A percentile compares a stretch with the other conserved stretches of the same genome.
phyloP scores from a whole-genome alignment of 1,284 basidiomycete species.

The Schizophyllum commune region DNA sequence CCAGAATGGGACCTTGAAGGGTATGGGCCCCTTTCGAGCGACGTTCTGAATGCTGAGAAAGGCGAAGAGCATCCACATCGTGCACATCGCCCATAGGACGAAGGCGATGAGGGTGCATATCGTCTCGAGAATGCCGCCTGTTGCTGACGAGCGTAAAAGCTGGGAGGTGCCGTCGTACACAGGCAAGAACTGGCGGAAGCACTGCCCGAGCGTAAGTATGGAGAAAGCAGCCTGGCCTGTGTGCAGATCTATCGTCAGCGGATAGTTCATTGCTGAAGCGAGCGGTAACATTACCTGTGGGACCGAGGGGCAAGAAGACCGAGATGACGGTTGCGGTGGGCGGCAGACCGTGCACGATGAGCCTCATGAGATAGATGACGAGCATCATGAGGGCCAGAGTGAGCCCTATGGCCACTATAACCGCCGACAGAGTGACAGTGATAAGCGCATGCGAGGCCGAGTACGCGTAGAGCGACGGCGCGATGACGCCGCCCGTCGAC shows the following conservation, averaged over 20 bases:
- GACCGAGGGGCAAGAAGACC: slow-evolving; percentile 51
- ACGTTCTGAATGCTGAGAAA: slow-evolving; percentile 35
- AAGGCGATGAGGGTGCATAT: slow-evolving; percentile 40
- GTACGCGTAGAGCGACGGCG: slow-evolving; percentile 36
- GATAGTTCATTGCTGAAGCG: not conserved
- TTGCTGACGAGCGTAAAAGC: not conserved
- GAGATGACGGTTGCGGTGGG: slow-evolving; percentile 44
- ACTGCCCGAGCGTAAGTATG: slow-evolving; percentile 29
- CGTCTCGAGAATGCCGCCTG: slow-evolving; percentile 27
- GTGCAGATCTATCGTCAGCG: not conserved
- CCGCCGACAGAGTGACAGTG: slow-evolving; percentile 44
- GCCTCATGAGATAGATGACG: slow-evolving; percentile 39
- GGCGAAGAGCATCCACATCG: slow-evolving; percentile 46
- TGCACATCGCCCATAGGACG: slow-evolving; percentile 43
- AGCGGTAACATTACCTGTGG: slow-evolving; percentile 19
- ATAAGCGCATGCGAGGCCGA: slow-evolving; percentile 43
- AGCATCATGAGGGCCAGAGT: slow-evolving; percentile 49
- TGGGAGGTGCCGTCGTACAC: not conserved
- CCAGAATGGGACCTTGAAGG: slow-evolving; percentile 49
- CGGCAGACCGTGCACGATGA: slow-evolving; percentile 40
- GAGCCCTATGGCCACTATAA: slow-evolving; percentile 52
- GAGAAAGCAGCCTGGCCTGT: slow-evolving; percentile 50
- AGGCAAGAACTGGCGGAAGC: slow-evolving; percentile 25
- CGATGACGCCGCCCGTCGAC: slow-evolving; percentile 56
- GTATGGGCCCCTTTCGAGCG: slow-evolving; percentile 28